Evolutionary conservation across 1,284 basidiomycete species (phyloP).

Genomic region (Tetrapyrgos nigripes): DNA sequence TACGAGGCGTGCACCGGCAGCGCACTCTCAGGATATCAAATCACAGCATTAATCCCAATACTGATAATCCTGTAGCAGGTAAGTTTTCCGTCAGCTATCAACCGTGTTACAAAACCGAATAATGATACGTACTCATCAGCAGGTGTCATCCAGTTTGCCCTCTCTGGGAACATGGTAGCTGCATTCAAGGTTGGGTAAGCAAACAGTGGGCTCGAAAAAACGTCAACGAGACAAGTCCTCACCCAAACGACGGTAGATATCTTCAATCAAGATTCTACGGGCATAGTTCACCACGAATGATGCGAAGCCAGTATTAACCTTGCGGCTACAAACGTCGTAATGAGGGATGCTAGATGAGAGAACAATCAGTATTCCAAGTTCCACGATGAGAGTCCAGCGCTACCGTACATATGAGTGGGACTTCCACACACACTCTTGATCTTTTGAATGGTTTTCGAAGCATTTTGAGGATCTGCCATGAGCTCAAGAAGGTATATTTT

Average conservation of each 20-base stretch:
- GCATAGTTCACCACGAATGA: conserved; percentile 48
- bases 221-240: conserved; percentile 16
- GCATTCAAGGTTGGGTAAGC: not conserved
- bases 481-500: conserved; percentile 56
- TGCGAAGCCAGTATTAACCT: conserved; percentile 36
- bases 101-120: not conserved
- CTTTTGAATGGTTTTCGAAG: conserved; percentile 40
- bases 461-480: conserved; percentile 38
- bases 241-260: conserved; percentile 60
- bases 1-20: no score
- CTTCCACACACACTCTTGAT: conserved; percentile 48
- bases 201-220: not conserved
- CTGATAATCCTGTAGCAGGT: conserved; percentile 47
- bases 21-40: conserved; percentile 26
- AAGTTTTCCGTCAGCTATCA: not conserved
- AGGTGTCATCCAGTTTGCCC: conserved; percentile 57
- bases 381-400: not conserved
- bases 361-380: not conserved
- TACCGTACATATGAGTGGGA: conserved; percentile 64
- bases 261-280: conserved; percentile 58
- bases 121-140: conserved; percentile 53
- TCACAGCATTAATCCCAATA: conserved; percentile 53
- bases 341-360: conserved; percentile 63
- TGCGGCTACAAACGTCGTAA: conserved; percentile 57
- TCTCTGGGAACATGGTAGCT: conserved; percentile 65